phyloP scores from a whole-genome alignment of 2,329 filamentous ascomycete genomes.

The Colletotrichum musae region DNA sequence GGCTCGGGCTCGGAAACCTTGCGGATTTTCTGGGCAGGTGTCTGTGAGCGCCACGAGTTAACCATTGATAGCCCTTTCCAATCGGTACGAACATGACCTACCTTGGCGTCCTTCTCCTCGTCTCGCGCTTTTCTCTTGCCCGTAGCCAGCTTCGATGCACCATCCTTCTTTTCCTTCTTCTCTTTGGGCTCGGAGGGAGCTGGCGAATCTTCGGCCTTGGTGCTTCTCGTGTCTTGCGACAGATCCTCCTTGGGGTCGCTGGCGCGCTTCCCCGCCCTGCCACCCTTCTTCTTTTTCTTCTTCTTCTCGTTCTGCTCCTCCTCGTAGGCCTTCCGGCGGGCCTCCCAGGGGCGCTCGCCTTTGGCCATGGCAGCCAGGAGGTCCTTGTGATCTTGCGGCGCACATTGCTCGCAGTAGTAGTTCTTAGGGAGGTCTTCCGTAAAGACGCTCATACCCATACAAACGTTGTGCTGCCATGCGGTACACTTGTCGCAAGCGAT shows the following conservation, averaged over 20 bases:
- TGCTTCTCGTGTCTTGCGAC: slow-evolving; percentile 35
- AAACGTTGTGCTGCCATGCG: slow-evolving; percentile 98
- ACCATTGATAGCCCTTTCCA: background rate
- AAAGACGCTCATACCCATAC: slow-evolving; percentile 87
- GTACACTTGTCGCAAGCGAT: slow-evolving; percentile 94
- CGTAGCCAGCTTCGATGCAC: slow-evolving; percentile 55
- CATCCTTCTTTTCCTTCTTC: slow-evolving; percentile 65
- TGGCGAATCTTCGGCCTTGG: slow-evolving; percentile 57
- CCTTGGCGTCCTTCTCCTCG: slow-evolving; percentile 67
- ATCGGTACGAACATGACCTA: slow-evolving; percentile 46
- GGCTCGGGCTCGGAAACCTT: slow-evolving; percentile 68
- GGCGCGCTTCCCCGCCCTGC: slow-evolving; percentile 73
- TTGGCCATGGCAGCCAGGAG: slow-evolving; percentile 83
- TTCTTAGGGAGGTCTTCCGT: slow-evolving; percentile 83
- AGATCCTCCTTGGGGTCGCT: slow-evolving; percentile 73
- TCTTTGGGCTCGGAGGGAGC: slow-evolving; percentile 56
- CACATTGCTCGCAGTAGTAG: slow-evolving; percentile 95
- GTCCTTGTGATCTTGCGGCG: slow-evolving; percentile 85
- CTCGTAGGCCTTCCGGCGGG: slow-evolving; percentile 73
- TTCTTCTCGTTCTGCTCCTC: slow-evolving; percentile 72
- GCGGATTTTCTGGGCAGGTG: slow-evolving; percentile 62
- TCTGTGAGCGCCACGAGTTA: slow-evolving; percentile 48
- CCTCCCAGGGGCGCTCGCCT: slow-evolving; percentile 91
- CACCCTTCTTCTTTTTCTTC: slow-evolving; percentile 66
- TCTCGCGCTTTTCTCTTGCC: slow-evolving; percentile 72